Evolutionary conservation across 148 eudicot genomes (phyloP).

Genomic region (Amaranthus cruentus): DNA sequence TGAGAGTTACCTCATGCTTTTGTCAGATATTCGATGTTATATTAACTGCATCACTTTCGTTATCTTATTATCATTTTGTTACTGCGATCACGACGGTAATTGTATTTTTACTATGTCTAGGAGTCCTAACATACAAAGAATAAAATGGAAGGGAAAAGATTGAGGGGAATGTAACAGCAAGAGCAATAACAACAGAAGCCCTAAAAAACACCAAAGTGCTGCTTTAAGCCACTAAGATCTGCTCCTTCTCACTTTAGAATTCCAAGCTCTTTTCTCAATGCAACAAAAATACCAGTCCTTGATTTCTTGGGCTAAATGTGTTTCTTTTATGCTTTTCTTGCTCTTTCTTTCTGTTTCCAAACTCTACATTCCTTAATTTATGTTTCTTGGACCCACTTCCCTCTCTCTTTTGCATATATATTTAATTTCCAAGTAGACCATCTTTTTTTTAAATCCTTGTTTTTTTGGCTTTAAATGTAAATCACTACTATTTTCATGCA

Average conservation of each 20-base stretch:
- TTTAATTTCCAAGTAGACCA: conserved; percentile 12
- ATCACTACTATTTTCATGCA: conserved; percentile 23
- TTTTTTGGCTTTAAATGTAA: not conserved
- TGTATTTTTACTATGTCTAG: no score
- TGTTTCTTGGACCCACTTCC: conserved; percentile 30
- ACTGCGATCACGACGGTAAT: not conserved
- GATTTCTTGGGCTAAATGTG: conserved; percentile 56
- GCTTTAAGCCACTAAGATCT: conserved; percentile 49
- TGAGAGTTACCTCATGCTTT: no score
- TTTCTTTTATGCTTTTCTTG: conserved; percentile 50
- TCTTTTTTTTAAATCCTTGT: conserved; percentile 11
- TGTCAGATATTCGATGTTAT: no score
- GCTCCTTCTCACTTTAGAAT: conserved; percentile 50
- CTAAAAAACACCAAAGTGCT: conserved; percentile 46
- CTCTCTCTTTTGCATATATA: conserved; percentile 10
- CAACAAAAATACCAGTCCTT: conserved; percentile 39
- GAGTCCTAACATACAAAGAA: conserved; percentile 30
- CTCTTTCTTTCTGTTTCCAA: conserved; percentile 30
- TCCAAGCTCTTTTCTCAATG: conserved; percentile 78
- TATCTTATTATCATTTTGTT: no score
- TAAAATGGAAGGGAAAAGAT: conserved; percentile 33
- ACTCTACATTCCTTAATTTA: conserved; percentile 25
- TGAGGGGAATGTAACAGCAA: conserved; percentile 32
- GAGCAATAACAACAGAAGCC: conserved; percentile 1
- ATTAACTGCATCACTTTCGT: no score